Base-by-base conservation (phyloP, 169 alveolate species). In the Theileria equi region DNA sequence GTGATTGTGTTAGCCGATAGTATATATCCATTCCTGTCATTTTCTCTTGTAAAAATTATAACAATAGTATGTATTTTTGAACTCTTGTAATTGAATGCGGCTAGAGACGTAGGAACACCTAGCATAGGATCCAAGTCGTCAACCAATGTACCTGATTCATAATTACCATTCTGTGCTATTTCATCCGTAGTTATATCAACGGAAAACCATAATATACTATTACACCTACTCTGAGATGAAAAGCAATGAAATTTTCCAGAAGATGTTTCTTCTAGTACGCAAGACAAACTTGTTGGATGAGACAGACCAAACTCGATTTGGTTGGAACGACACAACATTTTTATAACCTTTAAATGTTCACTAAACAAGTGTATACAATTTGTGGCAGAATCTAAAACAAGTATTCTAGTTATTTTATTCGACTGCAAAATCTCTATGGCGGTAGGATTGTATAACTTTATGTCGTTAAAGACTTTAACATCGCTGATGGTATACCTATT, bases 41-140 rank as follows among this genome's bases (percentile, higher is more conserved):
- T 63, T 49, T 62, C 83, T 55, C 66, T 55, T 36, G 36, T 55
- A 13, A 55, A 25, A 16, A 55, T 25, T 32, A 55, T 19, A 11
- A 36, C 38, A 34, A 34, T 43, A 19, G 43, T 23, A 29, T 32
- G 29, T 60, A 29, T 1, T 17, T 50, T 36, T n/a, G 29, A 23
- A 29, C 54, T 35, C 40, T 34, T 19, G 49, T 61, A 62, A 17
- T 11, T 8, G 17, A 26, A 25, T 16, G 83, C 60, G 31, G 21
- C 34, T 19, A 72, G 16, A 6, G 68, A 62, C 25, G 34, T 16
- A 10, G 63, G 62, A 0, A 69, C 17, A 13, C 83, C 83, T 31
- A 54, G 35, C 21, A 17, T 10, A 0, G 83, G 77, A 21, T 72
- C 77, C 28, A 72, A 23, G 35, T 72, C 78, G 25, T 61, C 41